These are phyloP conservation scores for Guillardia theta DNA, from an alignment of 78 protist species.

Conservation along the genomic window DNA sequence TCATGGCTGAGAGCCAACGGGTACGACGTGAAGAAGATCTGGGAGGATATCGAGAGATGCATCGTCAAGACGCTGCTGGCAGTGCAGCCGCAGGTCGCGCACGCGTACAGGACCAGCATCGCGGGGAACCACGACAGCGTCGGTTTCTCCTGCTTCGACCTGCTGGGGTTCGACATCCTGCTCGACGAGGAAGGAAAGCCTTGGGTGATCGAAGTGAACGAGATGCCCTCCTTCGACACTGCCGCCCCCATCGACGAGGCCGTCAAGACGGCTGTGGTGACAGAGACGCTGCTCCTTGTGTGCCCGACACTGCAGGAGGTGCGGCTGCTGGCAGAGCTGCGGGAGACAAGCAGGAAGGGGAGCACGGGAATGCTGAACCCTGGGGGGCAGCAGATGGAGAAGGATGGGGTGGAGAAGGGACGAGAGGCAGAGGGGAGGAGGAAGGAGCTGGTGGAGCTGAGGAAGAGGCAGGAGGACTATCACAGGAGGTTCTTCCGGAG, in stretches of 20 bases:
- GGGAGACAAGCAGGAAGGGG: neutral
- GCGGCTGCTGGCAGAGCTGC: neutral
- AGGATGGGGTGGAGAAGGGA: neutral
- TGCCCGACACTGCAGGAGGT: neutral
- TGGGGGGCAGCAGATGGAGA: neutral
- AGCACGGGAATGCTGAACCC: neutral
- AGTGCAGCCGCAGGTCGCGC: constrained; percentile 41
- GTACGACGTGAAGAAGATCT: neutral
- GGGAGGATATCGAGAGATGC: constrained; percentile 31
- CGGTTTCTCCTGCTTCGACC: constrained; percentile 56
- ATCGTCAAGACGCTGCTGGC: constrained; percentile 62
- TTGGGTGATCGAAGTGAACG: constrained; percentile 7
- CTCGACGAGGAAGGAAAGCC: constrained; percentile 61
- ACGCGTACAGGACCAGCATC: neutral
- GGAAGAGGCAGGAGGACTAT: neutral
- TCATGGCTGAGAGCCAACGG: neutral
- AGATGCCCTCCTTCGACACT: constrained; percentile 47
- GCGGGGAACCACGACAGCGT: neutral
- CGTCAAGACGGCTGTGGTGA: neutral
- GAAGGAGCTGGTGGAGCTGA: neutral
- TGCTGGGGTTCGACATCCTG: constrained; percentile 76
- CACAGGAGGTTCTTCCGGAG: neutral
- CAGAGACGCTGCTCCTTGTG: neutral
- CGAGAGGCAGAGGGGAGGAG: neutral
- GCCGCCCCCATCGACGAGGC: neutral